These are phyloP conservation scores for Nemophila menziesii DNA, from an alignment of 257 asterid species.

Conservation along the genomic window DNA sequence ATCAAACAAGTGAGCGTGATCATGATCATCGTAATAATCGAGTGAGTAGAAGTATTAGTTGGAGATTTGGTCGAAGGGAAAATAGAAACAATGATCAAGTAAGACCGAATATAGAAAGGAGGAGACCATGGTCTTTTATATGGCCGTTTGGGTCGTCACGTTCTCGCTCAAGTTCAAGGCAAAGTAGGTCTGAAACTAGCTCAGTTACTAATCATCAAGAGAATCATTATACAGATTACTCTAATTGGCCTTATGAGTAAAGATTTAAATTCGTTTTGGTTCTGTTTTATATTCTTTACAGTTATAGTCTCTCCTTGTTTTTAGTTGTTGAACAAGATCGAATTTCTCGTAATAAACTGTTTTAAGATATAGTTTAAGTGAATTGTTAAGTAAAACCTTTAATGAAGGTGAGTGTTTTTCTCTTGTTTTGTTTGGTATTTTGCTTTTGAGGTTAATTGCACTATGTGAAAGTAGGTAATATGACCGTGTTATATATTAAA, in stretches of 20 bases:
- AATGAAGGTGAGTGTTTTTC: not conserved
- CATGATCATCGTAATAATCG: not conserved
- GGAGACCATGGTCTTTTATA: constrained; percentile 61
- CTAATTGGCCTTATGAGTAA: constrained; percentile 68
- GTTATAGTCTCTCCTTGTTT: no score
- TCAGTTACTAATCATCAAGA: constrained; percentile 36
- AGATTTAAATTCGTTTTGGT: constrained; percentile 6
- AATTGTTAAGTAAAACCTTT: not conserved
- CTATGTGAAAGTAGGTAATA: no score
- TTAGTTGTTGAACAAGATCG: not conserved
- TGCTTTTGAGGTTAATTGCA: no score
- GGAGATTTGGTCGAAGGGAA: constrained; percentile 32
- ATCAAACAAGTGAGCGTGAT: constrained; percentile 2
- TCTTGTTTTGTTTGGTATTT: no score
- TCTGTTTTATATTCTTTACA: not conserved
- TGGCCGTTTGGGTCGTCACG: constrained; percentile 76
- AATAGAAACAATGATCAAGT: constrained; percentile 19
- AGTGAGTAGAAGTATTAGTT: constrained; percentile 33
- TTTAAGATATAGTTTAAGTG: not conserved
- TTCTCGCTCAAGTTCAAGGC: constrained; percentile 20
- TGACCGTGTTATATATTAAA: no score
- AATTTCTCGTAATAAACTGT: not conserved
- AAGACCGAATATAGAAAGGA: constrained; percentile 37
- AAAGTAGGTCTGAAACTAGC: constrained; percentile 37
- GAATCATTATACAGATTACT: constrained; percentile 36